Percentiles rank a stretch among this genome's conserved stretches.
These are phyloP conservation scores for Phytopythium aichiense DNA, from an alignment of 352 stramenopile species.

Conservation along the genomic window DNA sequence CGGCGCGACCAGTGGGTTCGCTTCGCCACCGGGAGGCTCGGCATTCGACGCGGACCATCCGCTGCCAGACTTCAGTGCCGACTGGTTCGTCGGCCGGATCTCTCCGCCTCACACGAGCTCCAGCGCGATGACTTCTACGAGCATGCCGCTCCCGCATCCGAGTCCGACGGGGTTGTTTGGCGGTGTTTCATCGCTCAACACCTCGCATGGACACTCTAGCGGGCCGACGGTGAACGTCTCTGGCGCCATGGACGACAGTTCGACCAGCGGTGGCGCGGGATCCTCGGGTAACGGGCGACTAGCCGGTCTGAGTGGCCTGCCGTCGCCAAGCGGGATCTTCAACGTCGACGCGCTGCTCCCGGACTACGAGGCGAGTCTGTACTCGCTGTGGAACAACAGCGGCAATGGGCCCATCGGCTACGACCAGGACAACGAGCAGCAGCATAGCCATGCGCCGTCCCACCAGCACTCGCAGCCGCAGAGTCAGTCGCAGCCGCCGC, in stretches of 20 bases:
- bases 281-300: background rate
- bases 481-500: background rate
- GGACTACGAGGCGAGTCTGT: constrained; percentile 65
- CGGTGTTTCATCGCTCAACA: background rate
- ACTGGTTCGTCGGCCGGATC: constrained; percentile 31
- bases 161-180: constrained; percentile 6
- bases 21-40: constrained; percentile 13
- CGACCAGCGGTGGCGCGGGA: background rate
- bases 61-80: constrained; percentile 41
- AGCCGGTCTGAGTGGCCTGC: constrained; percentile 13
- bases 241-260: constrained; percentile 10
- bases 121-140: constrained; percentile 3
- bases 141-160: constrained; percentile 4
- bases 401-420: constrained; percentile 39
- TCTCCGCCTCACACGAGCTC: constrained; percentile 9
- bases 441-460: constrained; percentile 12
- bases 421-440: constrained; percentile 35
- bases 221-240: background rate
- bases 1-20: constrained; percentile 19
- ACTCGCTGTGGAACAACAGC: constrained; percentile 62
- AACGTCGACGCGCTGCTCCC: constrained; percentile 54
- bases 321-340: constrained; percentile 45
- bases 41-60: constrained; percentile 41
- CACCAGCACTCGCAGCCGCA: constrained; percentile 7
- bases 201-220: background rate